Percentiles rank a stretch among this genome's conserved stretches.
Evolutionary conservation across 2,329 filamentous ascomycete species (phyloP).

Genomic region (Fusarium foetens): DNA sequence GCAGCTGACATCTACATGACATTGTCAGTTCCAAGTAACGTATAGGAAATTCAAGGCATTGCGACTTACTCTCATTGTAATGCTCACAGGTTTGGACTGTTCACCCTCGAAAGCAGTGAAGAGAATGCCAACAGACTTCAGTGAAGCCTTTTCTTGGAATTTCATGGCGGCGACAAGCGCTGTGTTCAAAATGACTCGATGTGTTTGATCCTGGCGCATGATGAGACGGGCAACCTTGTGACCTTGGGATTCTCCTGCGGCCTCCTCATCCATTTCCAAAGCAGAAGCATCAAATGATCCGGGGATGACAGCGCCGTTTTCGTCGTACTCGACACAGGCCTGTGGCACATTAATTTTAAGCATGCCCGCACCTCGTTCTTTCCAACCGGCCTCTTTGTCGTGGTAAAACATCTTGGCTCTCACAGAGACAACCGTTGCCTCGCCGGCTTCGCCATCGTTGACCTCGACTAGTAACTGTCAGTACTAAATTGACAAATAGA

Average conservation of each 20-base stretch:
- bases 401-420: slow-evolving; percentile 89
- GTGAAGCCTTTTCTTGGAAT: slow-evolving; percentile 79
- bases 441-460: slow-evolving; percentile 88
- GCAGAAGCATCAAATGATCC: slow-evolving; percentile 66
- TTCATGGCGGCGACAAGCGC: slow-evolving; percentile 81
- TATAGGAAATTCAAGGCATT: too few relatives aligned
- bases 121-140: slow-evolving; percentile 75
- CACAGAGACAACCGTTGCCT: slow-evolving; percentile 77
- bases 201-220: slow-evolving; percentile 90
- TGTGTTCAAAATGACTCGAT: slow-evolving; percentile 87
- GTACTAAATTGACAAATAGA: slow-evolving; percentile 5
- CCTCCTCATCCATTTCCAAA: slow-evolving; percentile 58
- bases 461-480: slow-evolving; percentile 65
- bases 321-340: slow-evolving; percentile 65
- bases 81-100: slow-evolving; percentile 64
- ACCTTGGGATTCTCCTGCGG: slow-evolving; percentile 39
- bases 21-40: slow-evolving; percentile 11
- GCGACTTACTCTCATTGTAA: slow-evolving; percentile 68
- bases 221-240: slow-evolving; percentile 76
- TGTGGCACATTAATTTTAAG: slow-evolving; percentile 84
- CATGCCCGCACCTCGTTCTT: slow-evolving; percentile 85
- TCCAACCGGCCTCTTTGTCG: slow-evolving; percentile 79
- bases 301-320: slow-evolving; percentile 59
- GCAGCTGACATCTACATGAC: slow-evolving; percentile 60
- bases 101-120: slow-evolving; percentile 71